These are phyloP conservation scores for Mucor lusitanicus DNA, from an alignment of 371 early-diverging fungal genomes.

Conservation along the genomic window DNA sequence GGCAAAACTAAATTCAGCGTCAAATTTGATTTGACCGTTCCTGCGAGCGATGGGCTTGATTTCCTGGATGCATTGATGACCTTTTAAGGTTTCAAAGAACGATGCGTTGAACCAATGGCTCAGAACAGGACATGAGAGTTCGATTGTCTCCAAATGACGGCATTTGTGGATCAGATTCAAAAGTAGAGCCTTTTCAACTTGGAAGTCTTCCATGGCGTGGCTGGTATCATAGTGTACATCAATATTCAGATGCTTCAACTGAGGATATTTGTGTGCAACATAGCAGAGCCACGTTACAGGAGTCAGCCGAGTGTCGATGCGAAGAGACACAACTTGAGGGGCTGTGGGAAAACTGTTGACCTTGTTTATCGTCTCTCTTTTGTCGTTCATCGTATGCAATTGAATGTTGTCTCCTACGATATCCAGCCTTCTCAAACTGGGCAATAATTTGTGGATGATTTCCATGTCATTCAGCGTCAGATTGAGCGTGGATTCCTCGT, in stretches of 20 bases:
- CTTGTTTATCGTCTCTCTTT: neutral
- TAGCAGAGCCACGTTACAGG: conserved; percentile 13
- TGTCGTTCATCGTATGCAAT: neutral
- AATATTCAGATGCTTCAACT: neutral
- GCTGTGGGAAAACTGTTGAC: neutral
- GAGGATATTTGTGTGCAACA: conserved; percentile 19
- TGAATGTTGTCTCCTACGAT: conserved; percentile 13
- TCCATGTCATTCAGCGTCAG: conserved; percentile 16
- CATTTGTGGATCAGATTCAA: conserved; percentile 1
- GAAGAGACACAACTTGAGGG: neutral
- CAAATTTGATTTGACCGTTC: conserved; percentile 4
- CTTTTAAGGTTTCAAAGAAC: conserved; percentile 6
- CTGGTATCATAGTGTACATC: neutral
- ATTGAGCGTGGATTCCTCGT: neutral
- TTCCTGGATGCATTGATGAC: neutral
- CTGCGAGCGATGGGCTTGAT: neutral
- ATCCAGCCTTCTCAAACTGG: neutral
- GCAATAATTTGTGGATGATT: conserved; percentile 4
- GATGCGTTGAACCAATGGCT: conserved; percentile 8
- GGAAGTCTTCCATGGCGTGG: neutral
- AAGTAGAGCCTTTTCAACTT: neutral
- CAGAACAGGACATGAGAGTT: conserved; percentile 1
- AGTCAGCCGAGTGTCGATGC: conserved; percentile 5
- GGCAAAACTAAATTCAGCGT: conserved; percentile 10
- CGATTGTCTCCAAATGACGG: neutral